A percentile compares a stretch with the other conserved stretches of the same genome.
Evolutionary conservation across 441 rosid species (phyloP).

Genomic region (Dalechampia spathulata): DNA sequence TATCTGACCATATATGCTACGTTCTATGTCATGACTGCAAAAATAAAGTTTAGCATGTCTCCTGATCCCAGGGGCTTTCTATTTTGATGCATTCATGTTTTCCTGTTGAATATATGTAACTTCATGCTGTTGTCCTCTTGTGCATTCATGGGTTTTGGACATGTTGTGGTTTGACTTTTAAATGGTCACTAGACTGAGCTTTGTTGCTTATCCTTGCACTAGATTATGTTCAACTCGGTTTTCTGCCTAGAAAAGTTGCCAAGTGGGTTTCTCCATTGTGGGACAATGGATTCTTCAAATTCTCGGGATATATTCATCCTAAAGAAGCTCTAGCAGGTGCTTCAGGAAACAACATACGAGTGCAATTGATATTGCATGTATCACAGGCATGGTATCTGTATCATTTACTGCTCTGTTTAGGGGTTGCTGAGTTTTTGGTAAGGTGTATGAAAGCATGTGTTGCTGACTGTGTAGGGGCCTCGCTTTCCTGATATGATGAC

Average conservation of each 20-base stretch:
- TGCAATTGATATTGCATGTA: slow-evolving; percentile 60
- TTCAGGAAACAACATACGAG: slow-evolving; percentile 57
- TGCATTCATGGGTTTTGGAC: background rate
- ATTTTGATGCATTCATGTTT: background rate
- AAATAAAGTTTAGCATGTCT: background rate
- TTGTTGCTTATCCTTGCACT: slow-evolving; percentile 19
- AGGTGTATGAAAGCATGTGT: slow-evolving; percentile 11
- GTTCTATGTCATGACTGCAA: background rate
- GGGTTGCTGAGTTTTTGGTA: slow-evolving; percentile 10
- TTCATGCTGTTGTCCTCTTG: slow-evolving; percentile 11
- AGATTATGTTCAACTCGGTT: slow-evolving; percentile 80
- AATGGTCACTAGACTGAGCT: slow-evolving; percentile 3
- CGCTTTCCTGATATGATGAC: slow-evolving; percentile 45
- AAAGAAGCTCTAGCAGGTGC: slow-evolving; percentile 80
- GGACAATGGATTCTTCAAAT: slow-evolving; percentile 66
- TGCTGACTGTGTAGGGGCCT: slow-evolving; percentile 53
- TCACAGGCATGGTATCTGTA: slow-evolving; percentile 47
- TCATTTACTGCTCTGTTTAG: slow-evolving; percentile 11
- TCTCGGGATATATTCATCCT: slow-evolving; percentile 61
- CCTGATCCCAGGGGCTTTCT: slow-evolving; percentile 1
- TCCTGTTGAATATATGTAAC: background rate
- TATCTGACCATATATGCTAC: background rate
- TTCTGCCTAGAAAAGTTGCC: slow-evolving; percentile 68
- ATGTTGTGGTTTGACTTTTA: slow-evolving; percentile 4
- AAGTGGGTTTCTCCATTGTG: slow-evolving; percentile 95